Conservation (phyloP, 192 early-diverging fungal species). For the Coemansia sp. region DNA sequence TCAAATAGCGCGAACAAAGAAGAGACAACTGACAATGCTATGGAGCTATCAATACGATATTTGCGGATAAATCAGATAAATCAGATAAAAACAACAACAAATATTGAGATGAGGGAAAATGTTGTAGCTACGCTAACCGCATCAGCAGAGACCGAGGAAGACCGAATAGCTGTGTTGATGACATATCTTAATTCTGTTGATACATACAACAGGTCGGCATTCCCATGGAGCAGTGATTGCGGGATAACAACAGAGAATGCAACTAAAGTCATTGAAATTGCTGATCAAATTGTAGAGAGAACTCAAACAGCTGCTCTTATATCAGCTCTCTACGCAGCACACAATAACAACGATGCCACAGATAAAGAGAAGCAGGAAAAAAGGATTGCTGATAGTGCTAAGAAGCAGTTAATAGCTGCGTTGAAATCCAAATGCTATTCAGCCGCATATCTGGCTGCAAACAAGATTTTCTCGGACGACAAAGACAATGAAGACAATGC, state of each 20-base stretch:
- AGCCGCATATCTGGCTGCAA: conserved; percentile 41
- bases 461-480: conserved; percentile 59
- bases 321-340: conserved; percentile 28
- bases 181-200: conserved; percentile 52
- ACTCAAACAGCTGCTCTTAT: conserved; percentile 62
- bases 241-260: conserved; percentile 18
- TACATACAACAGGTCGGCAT: conserved; percentile 54
- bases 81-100: conserved; percentile 40
- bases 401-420: conserved; percentile 65
- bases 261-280: conserved; percentile 27
- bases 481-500: conserved; percentile 50
- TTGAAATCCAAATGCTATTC: conserved; percentile 61
- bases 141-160: conserved; percentile 59
- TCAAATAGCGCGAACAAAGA: conserved; percentile 49
- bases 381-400: conserved; percentile 77
- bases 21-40: conserved; percentile 57
- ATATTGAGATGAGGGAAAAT: conserved; percentile 57
- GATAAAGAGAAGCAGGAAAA: conserved; percentile 58
- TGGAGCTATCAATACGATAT: conserved; percentile 59
- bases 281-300: conserved; percentile 62
- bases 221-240: conserved; percentile 34
- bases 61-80: conserved; percentile 60
- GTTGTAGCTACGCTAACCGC: conserved; percentile 66
- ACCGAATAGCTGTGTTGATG: conserved; percentile 48
- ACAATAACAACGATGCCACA: conserved; percentile 47